Percentiles rank a stretch among this genome's conserved stretches.
Evolutionary conservation across 805 yeast species (phyloP).

Genomic region (Kluyveromyces nonfermentans): DNA sequence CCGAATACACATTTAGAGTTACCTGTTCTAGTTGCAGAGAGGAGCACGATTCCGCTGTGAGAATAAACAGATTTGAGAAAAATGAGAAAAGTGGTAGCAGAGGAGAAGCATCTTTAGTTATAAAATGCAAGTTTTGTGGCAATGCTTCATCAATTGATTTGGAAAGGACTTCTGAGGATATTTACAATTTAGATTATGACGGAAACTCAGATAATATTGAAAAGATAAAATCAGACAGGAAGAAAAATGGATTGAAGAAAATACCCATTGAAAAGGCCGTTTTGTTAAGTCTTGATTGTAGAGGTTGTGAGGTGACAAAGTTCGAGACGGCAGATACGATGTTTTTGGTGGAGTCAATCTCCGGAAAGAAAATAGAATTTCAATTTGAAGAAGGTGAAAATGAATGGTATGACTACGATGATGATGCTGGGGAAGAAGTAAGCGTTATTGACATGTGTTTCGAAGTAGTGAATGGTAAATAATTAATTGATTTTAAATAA

Average conservation of each 20-base stretch:
- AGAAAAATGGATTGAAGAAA: conserved; percentile 21
- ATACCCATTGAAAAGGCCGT: conserved; percentile 17
- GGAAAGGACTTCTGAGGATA: conserved; percentile 16
- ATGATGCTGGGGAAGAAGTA: conserved; percentile 69
- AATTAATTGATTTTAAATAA: not conserved
- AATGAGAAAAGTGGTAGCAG: conserved; percentile 59
- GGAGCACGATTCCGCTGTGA: conserved; percentile 57
- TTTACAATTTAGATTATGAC: conserved; percentile 15
- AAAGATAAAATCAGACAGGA: conserved; percentile 15
- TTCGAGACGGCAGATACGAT: conserved; percentile 47
- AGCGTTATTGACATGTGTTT: conserved; percentile 67
- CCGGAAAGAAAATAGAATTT: conserved; percentile 21
- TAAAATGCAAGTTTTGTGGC: conserved; percentile 61
- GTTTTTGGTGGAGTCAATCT: conserved; percentile 14
- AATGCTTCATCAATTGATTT: conserved; percentile 22
- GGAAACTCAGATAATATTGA: conserved; percentile 9
- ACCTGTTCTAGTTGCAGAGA: conserved; percentile 78
- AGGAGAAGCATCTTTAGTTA: conserved; percentile 78
- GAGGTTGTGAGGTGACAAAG: conserved; percentile 70
- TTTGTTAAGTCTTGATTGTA: conserved; percentile 65
- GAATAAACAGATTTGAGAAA: conserved; percentile 56
- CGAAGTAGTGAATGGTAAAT: conserved; percentile 39
- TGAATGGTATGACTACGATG: conserved; percentile 96
- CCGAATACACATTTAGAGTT: conserved; percentile 64
- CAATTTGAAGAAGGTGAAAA: conserved; percentile 58